Conservation (phyloP, 805 yeast species). For the Peterozyma xylosa region DNA sequence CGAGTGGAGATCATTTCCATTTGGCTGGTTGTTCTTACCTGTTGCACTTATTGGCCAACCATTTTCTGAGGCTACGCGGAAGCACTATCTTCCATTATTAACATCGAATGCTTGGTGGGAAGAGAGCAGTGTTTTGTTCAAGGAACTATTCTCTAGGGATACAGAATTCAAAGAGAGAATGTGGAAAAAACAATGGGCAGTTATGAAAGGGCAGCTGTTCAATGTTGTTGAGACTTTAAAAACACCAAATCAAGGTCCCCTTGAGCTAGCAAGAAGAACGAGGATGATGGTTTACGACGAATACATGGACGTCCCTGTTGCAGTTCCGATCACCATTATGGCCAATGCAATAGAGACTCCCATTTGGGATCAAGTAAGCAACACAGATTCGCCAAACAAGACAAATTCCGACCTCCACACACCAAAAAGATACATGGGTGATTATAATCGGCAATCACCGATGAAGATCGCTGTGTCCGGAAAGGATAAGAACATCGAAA, state of each 20-base stretch:
- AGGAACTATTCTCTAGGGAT: conserved; percentile 45
- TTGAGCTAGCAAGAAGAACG: conserved; percentile 55
- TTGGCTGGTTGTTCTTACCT: conserved; percentile 71
- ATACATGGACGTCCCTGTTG: conserved; percentile 48
- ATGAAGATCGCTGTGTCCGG: neutral
- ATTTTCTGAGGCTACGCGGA: conserved; percentile 46
- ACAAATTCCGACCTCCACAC: too few relatives aligned
- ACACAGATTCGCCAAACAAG: neutral
- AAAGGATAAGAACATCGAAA: neutral
- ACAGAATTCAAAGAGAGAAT: conserved; percentile 55
- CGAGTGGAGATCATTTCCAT: conserved; percentile 75
- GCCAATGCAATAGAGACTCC: conserved; percentile 38
- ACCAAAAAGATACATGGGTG: neutral
- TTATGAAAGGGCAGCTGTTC: conserved; percentile 72
- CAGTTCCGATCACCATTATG: conserved; percentile 28
- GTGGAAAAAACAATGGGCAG: conserved; percentile 64
- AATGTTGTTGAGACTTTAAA: conserved; percentile 63
- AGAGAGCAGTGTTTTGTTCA: conserved; percentile 38
- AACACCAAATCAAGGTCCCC: conserved; percentile 51
- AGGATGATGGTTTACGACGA: conserved; percentile 55
- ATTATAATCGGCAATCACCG: neutral
- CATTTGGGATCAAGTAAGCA: conserved; percentile 8
- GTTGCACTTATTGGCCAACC: conserved; percentile 59
- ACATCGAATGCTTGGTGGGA: conserved; percentile 71
- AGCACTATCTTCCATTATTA: conserved; percentile 48